Conservation (phyloP, 441 rosid species). For the Adansonia madagascariensis region DNA sequence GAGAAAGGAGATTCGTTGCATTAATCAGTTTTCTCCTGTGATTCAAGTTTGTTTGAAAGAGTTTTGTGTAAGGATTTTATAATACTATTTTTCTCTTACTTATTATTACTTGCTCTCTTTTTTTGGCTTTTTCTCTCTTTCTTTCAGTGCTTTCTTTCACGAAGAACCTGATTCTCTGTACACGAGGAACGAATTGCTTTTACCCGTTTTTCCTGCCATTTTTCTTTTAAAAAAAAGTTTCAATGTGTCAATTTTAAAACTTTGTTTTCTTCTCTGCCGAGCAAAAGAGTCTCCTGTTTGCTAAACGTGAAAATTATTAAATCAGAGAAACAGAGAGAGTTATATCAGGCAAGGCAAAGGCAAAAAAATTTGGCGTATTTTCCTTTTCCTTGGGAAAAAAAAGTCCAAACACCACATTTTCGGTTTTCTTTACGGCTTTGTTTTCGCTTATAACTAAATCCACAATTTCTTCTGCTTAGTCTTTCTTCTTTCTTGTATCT, state of each 20-base stretch:
- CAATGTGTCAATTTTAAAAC: neutral
- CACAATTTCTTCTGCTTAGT: neutral
- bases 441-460: constrained; percentile 23
- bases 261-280: constrained; percentile 22
- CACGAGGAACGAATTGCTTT: constrained; percentile 65
- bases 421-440: constrained; percentile 25
- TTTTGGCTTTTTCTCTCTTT: neutral
- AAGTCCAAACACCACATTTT: constrained; percentile 35
- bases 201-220: neutral
- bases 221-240: neutral
- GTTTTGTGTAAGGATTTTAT: neutral
- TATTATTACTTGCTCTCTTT: neutral
- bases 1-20: constrained; percentile 16
- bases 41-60: neutral
- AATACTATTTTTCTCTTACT: neutral
- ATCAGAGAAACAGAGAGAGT: constrained; percentile 32
- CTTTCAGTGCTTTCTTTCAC: constrained; percentile 32
- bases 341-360: constrained; percentile 22
- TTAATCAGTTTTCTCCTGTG: neutral
- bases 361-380: constrained; percentile 20
- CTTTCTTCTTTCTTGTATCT: neutral
- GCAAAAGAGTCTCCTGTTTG: constrained; percentile 9
- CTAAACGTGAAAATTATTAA: constrained; percentile 21
- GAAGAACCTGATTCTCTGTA: constrained; percentile 58
- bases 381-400: constrained; percentile 27